Percentiles rank a stretch among this genome's conserved stretches.
These are phyloP conservation scores for Candida tropicalis DNA, from an alignment of 1,139 yeast species.

Conservation along the genomic window DNA sequence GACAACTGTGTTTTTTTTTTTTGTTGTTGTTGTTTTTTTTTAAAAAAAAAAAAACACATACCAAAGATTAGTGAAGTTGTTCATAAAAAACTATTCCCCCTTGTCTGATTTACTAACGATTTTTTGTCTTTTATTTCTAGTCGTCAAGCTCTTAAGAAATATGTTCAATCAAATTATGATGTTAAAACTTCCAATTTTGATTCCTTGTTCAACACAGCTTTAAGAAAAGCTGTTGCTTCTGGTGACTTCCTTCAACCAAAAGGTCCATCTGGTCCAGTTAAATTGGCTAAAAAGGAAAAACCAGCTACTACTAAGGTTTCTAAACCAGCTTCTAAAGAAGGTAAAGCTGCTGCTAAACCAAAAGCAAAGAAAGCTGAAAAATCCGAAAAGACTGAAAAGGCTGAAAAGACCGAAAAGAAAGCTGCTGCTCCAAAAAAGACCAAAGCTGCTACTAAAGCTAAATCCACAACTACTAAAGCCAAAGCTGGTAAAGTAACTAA, in stretches of 20 bases:
- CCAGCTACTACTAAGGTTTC: slow-evolving; percentile 17
- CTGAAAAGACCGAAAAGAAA: slow-evolving; percentile 16
- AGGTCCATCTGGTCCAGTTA: slow-evolving; percentile 80
- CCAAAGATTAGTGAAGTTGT: slow-evolving; percentile 3
- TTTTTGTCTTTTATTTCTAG: slow-evolving; percentile 25
- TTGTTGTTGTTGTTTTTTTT: too few relatives aligned
- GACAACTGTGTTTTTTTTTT: slow-evolving; percentile 1
- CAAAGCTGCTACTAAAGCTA: slow-evolving; percentile 19
- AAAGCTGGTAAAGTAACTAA: slow-evolving; percentile 18
- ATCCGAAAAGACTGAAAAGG: slow-evolving; percentile 1
- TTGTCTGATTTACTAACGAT: slow-evolving; percentile 5
- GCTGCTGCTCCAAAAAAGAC: slow-evolving; percentile 21
- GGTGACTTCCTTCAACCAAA: slow-evolving; percentile 86
- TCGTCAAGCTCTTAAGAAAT: slow-evolving; percentile 78
- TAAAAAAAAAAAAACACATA: too few relatives aligned
- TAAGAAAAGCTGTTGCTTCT: slow-evolving; percentile 77
- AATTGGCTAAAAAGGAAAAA: slow-evolving; percentile 51
- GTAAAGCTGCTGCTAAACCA: slow-evolving; percentile 16
- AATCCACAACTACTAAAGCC: slow-evolving; percentile 21
- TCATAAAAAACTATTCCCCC: neutral
- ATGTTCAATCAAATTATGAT: slow-evolving; percentile 63
- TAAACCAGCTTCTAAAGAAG: slow-evolving; percentile 15
- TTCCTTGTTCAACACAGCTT: slow-evolving; percentile 72
- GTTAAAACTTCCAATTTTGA: slow-evolving; percentile 69
- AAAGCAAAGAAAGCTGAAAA: slow-evolving; percentile 17